phyloP scores from a whole-genome alignment of 2,329 filamentous ascomycete genomes.

The Aspergillus puulaauensis region DNA sequence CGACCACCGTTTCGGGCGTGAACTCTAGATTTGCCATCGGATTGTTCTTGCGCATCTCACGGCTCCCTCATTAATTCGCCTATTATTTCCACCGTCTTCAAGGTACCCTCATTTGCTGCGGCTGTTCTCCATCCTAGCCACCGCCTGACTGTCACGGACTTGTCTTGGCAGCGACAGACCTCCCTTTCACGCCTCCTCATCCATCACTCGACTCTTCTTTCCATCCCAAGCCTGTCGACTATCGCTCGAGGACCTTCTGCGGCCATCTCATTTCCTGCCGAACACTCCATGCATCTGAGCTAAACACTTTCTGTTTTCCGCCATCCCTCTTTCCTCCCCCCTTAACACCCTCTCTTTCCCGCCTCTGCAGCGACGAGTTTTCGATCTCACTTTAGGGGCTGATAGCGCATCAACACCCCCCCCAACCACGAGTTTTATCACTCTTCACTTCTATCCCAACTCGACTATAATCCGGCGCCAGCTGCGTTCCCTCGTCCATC shows the following conservation, averaged over 20 bases:
- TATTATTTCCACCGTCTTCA: neutral
- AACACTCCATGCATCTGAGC: conserved; percentile 13
- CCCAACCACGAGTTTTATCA: neutral
- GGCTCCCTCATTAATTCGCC: neutral
- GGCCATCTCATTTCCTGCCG: conserved; percentile 2
- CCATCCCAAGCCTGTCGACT: conserved; percentile 8
- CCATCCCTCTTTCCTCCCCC: conserved; percentile 1
- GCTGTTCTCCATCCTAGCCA: conserved; percentile 1
- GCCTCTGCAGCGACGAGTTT: conserved; percentile 13
- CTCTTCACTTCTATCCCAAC: conserved; percentile 2
- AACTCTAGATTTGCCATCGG: neutral
- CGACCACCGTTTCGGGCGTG: neutral
- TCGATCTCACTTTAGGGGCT: conserved; percentile 18
- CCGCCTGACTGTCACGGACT: conserved; percentile 15
- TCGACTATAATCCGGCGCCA: conserved; percentile 7
- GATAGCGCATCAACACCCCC: conserved; percentile 4
- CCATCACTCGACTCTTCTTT: conserved; percentile 12
- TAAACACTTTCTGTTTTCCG: conserved; percentile 11
- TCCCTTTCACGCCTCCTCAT: conserved; percentile 20
- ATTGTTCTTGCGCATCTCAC: neutral
- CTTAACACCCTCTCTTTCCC: conserved; percentile 5
- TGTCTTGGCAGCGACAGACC: conserved; percentile 22
- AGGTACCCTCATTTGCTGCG: neutral
- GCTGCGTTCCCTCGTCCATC: conserved; percentile 45
- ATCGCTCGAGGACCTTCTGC: conserved; percentile 6